These are phyloP conservation scores for Carex cristatella DNA, from an alignment of 176 grass and related monocot genomes.

Conservation along the genomic window DNA sequence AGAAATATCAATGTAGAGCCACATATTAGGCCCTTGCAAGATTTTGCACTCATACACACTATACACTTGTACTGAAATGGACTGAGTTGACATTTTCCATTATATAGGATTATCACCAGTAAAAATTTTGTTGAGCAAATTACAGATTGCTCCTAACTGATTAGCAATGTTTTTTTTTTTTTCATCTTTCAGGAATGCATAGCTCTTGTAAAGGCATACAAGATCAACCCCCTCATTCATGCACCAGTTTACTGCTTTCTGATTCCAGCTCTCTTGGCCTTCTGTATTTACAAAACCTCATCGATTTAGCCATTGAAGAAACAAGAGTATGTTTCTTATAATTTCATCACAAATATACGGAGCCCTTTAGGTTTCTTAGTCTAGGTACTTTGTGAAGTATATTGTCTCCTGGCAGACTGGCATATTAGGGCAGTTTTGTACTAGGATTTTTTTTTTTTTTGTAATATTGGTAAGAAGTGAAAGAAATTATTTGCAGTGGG, in stretches of 20 bases:
- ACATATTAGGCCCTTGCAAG: too few species aligned
- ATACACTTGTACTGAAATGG: neutral
- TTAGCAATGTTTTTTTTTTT: neutral
- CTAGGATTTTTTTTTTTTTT: neutral
- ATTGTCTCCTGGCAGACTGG: neutral
- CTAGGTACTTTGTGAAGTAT: neutral
- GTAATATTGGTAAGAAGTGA: constrained; percentile 1
- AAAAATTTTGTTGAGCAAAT: neutral
- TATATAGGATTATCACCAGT: neutral
- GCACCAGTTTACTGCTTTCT: constrained; percentile 62
- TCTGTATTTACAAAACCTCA: constrained; percentile 62
- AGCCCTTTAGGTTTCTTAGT: neutral
- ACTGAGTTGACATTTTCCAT: neutral
- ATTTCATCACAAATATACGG: neutral
- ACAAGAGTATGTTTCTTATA: neutral
- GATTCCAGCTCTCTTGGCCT: constrained; percentile 52
- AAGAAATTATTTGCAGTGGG: neutral
- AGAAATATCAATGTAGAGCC: neutral
- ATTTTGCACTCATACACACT: neutral
- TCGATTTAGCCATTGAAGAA: constrained; percentile 34
- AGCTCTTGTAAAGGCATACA: constrained; percentile 79
- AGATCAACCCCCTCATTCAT: constrained; percentile 78
- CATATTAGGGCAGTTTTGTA: constrained; percentile 5
- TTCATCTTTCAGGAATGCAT: constrained; percentile 56
- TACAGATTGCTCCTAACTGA: neutral